Evolutionary conservation across 495 filamentous ascomycete species (phyloP), one percentile per base, ranked within the genome.

Genomic region (Penicillium subrubescens): DNA sequence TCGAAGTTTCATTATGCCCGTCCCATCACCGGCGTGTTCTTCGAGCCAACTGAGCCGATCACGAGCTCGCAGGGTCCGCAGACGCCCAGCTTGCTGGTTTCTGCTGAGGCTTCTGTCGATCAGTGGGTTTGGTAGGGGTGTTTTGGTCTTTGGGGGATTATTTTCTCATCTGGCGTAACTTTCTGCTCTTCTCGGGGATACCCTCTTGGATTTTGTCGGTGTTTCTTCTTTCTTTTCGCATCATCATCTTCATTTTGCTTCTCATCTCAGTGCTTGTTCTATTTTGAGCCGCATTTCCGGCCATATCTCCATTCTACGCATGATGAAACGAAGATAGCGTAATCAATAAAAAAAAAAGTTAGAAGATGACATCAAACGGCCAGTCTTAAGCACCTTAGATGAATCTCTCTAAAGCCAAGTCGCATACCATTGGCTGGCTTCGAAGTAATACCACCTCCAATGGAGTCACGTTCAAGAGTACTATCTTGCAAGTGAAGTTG

Each of bases 111-210:
- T 1, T 69, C 62, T 8, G 74, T 82, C 15, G 72, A 81, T 55
- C 66, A 82, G 59, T 82, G 78, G 77, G 71, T 55, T 3, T 82
- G 79, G 79, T 81, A 59, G 60, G n/a, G 8, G 27, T 8, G 19
- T 6, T 5, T 17, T 7, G 23, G 1, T 52, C 31, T 54, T 1
- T 14, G 7, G 46, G 21, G 17, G 29, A 27, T 35, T 37, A 56
- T 41, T 31, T 33, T 31, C 31, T 19, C 15, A 17, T 50, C 46
- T 15, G 46, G 23, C 23, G 41, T 34, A n/a, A 4, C 25, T 23
- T 31, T 11, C 33, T n/a, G 53, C 11, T n/a, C 44, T 60, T 25
- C 31, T 34, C 33, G 34, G 41, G 21, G 14, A 56, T 56, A 56
- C 31, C 53, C 53, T 56, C 8, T 37, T 37, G 31, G 10, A 2